phyloP scores from a whole-genome alignment of 192 early-diverging fungal species.

The Backusella parvicylindrica region DNA sequence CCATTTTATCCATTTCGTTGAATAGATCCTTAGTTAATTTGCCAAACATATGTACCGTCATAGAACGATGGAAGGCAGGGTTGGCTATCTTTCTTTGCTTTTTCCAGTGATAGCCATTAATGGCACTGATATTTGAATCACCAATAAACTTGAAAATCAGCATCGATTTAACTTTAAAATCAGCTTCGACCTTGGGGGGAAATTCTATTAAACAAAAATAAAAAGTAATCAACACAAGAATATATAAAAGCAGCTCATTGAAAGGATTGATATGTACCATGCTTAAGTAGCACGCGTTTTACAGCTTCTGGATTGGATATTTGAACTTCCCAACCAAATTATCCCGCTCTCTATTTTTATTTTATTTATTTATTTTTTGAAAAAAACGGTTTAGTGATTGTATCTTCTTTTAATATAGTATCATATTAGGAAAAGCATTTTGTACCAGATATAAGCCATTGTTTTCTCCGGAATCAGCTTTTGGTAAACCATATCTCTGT shows the following conservation, averaged over 20 bases:
- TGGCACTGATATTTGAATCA: not conserved
- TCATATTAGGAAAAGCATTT: not conserved
- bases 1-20: not conserved
- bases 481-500: not conserved
- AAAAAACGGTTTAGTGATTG: too few relatives aligned
- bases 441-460: not conserved
- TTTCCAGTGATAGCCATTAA: not conserved
- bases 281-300: constrained; percentile 10
- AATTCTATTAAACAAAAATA: not conserved
- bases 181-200: not conserved
- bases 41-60: constrained; percentile 23
- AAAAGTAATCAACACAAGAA: not conserved
- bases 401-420: too few relatives aligned
- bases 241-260: not conserved
- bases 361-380: too few relatives aligned
- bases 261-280: not conserved
- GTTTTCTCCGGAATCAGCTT: not conserved
- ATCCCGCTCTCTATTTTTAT: not conserved
- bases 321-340: not conserved
- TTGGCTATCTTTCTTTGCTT: constrained; percentile 12
- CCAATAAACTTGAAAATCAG: not conserved
- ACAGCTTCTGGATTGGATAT: not conserved
- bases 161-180: not conserved
- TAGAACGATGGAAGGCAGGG: constrained; percentile 29
- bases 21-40: constrained; percentile 10